A percentile compares a stretch with the other conserved stretches of the same genome.
Conservation (phyloP, 2,329 filamentous ascomycete genomes). For the Lachnellula occidentalis region DNA sequence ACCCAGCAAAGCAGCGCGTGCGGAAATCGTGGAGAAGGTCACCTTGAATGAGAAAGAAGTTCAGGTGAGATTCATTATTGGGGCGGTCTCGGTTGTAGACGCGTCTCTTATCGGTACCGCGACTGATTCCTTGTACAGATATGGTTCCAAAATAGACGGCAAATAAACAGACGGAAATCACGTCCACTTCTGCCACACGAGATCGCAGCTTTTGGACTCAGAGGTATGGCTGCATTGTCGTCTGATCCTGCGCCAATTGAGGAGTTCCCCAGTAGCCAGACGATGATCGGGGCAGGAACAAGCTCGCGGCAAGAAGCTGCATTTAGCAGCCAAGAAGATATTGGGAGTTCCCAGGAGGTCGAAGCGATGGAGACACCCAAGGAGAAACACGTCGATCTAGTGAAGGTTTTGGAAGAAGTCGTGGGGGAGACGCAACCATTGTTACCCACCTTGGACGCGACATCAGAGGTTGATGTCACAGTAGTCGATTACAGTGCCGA, state of each 20-base stretch:
- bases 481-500: neutral
- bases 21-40: slow-evolving; percentile 78
- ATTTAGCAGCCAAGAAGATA: slow-evolving; percentile 11
- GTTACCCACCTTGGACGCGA: neutral
- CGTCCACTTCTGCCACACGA: slow-evolving; percentile 76
- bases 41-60: slow-evolving; percentile 87
- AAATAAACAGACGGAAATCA: slow-evolving; percentile 87
- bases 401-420: slow-evolving; percentile 5
- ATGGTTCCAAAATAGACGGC: slow-evolving; percentile 94
- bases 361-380: neutral
- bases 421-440: neutral
- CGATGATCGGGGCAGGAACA: slow-evolving; percentile 10
- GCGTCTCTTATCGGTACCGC: slow-evolving; percentile 12
- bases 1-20: slow-evolving; percentile 82
- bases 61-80: slow-evolving; percentile 59
- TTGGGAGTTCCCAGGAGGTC: neutral
- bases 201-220: slow-evolving; percentile 55
- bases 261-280: slow-evolving; percentile 20
- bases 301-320: slow-evolving; percentile 11
- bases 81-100: slow-evolving; percentile 7
- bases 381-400: neutral
- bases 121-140: slow-evolving; percentile 53
- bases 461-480: neutral
- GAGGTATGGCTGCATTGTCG: slow-evolving; percentile 31
- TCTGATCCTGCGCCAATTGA: slow-evolving; percentile 25